Base-by-base conservation (phyloP, 2,329 filamentous ascomycete species). In the Chrysoporthe austroafricana region DNA sequence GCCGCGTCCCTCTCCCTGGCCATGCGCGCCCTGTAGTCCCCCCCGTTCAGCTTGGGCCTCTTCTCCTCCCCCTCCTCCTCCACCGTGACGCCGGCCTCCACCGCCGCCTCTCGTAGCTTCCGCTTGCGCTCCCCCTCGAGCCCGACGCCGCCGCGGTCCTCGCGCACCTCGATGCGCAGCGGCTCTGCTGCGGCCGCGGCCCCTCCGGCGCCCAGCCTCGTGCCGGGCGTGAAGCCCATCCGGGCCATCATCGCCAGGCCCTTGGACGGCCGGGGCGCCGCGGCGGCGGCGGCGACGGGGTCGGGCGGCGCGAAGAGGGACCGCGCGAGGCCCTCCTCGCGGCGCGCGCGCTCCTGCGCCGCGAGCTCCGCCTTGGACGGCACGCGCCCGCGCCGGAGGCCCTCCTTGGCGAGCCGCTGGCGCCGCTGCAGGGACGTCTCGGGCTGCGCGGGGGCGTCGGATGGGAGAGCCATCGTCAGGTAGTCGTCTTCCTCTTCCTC, bases 241-340 rank as follows among this genome's bases (percentile, higher is more conserved):
- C 93, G 95, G 32, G 93, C 91, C 94, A 99, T 97, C 93, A 99
- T 97, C 71, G 92, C 89, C 70, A 96, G 88, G 1, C 95, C 96
- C 76, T 97, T 98, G 81, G 90, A 96, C 73, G 85, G 86, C 62
- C 87, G 84, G 18, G 9, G 36, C 6, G 6, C 36, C 4, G 11
- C 18, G 56, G 54, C 54, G 2, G 11, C 61, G 48, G 54, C 42
- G 2, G 56, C 6, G 18, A 78, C 78, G 6, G 82, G 78, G 50
- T 11, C 54, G 13, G 54, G 54, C 54, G 80, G 77, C 26, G 89
- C 86, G 7, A 97, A 82, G 61, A 96, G 83, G 5, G 91, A 92
- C n/a, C 82, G 91, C 4, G 89, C 85, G 36, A 97, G 86, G 0
- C 92, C 93, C 48, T 85, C 87, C 77, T 97, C 92, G 63, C 93